Base-by-base conservation (phyloP, 257 asterid genomes). In the Orobanche coerulescens region DNA sequence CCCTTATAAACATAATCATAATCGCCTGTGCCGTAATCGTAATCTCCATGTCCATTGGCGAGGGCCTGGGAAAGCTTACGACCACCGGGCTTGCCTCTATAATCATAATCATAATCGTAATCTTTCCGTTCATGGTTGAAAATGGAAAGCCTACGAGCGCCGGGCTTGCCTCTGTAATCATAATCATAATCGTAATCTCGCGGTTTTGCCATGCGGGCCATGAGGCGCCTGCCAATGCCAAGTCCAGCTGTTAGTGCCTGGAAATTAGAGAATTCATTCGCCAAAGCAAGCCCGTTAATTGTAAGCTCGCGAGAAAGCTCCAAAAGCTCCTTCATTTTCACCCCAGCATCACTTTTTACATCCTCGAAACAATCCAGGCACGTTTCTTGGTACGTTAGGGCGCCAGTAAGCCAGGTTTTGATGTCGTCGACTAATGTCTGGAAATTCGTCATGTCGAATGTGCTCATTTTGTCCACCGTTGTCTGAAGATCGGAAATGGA, bases 331-430 rank as follows among this genome's bases (percentile, higher is more conserved):
- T 55, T 47, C 60, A 76, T 59, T 28, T 33, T 47, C 9, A 3
- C 26, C 4, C 20, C 63, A 0, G 47, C 71, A 1, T 66, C 63
- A 6, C 64, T 66, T 0, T 67, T 25, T 3, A 15, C 63, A 5
- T 54, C 76, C 11, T 69, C 73, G 11, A 77, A 66, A 0, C 40
- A 47, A 4, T 77, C 82, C 10, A 77, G 30, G 68, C 82, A 77
- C 2, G 78, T 61, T 13, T 69, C 76, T 14, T 77, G 74, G 71
- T 69, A 72, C 0, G 78, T 73, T 7, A 73, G 3, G 19, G 80
- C 76, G 15, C 84, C 81, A 5, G 70, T 69, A 12, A 78, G 74
- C 84, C 84, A 75, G 7, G 75, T 72, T 26, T 62, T 66, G 53
- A 78, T 22, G 49, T 78, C 80, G 48, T 67, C 76, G 7, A 58